Base-by-base conservation (phyloP, 2,329 filamentous ascomycete species). In the Elsinoe ampelina region DNA sequence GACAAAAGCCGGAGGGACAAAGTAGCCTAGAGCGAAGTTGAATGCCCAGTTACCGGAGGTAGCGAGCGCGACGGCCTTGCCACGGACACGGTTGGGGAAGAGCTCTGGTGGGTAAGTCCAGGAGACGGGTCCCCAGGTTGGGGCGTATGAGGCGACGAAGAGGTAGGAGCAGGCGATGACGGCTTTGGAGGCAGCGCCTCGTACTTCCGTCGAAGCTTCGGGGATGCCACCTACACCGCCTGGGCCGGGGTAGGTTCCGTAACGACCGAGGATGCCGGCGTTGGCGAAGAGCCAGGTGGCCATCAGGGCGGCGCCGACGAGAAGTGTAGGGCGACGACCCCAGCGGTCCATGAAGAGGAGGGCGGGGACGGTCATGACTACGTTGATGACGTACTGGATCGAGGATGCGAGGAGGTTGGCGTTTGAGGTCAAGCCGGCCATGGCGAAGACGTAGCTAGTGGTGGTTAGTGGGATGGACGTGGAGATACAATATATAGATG, bases 331-430 rank as follows among this genome's bases (percentile, higher is more conserved):
- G 41, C 86, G 86, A 61, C 87, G 86, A 47, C 88, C 88, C 82
- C 85, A 88, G 57, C 77, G 76, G 63, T 93, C 87, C 63, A 91
- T 80, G 73, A 76, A 91, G 57, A 91, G 71, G 20, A 92, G 77
- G 1, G 87, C 87, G 0, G 86, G 85, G 2, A 91, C 68, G 0
- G 88, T 92, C 83, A 89, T 87, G 54, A 84, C 59, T 1, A 92
- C 87, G 68, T 91, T 91, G 74, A 92, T 88, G 63, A 90, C 77
- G 67, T 87, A 88, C 65, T 87, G 82, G 60, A 88, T 87, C 8
- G 80, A 82, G 15, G 82, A 85, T 6, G 85, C 79, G 43, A 87
- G 70, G 7, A 89, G 76, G 36, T 82, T 78, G 55, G 76, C 77
- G 62, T 80, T 75, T 2, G 60, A 62, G 4, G 55, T 60, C 22